Evolutionary conservation across 805 yeast species (phyloP), one percentile per base, ranked within the genome.

Genomic region (Schwanniomyces vanrijiae): DNA sequence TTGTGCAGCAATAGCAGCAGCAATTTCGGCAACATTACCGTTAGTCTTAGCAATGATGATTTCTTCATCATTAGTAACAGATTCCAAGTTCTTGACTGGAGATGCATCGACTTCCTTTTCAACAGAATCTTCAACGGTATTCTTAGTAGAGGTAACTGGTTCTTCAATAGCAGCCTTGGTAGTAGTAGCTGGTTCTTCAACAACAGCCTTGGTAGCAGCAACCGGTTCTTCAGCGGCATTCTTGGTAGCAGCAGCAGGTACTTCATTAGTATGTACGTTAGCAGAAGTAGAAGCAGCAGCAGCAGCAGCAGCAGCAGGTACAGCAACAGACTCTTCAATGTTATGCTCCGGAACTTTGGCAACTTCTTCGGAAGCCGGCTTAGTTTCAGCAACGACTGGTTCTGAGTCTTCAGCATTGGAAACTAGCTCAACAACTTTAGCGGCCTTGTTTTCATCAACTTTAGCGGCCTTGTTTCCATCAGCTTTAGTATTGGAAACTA

Each of bases 31-130:
- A 37, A 50, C 48, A 39, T 60, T 56, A 22, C 76, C 77, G 42
- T 29, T 13, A 24, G 8, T 9, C 9, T 65, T 67, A n/a, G 76
- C 72, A 41, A 71, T 60, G 43, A 72, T 61, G 43, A 73, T 69
- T 51, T 69, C 75, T 47, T 70, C 76, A 18, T 60, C 69, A 31
- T 37, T 28, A 13, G 39, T 69, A 31, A 37, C 34, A 13, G 39
- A 28, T 19, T 43, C 41, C 21, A 34, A 21, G 14, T 37, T 40
- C 24, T 55, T 48, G 37, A 58, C 55, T 46, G 62, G 60, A 26
- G 57, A 48, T 11, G 61, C 60, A 44, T 55, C 60, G 35, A 54
- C 59, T 48, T 58, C 62, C 22, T 51, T 54, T 42, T 56, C 61
- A 19, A 50, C 38, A 34, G 25, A 10, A 4, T 20, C 20, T 3